Conservation (phyloP, 768 basidiomycete genomes). For the Leucosporidium scottii region DNA sequence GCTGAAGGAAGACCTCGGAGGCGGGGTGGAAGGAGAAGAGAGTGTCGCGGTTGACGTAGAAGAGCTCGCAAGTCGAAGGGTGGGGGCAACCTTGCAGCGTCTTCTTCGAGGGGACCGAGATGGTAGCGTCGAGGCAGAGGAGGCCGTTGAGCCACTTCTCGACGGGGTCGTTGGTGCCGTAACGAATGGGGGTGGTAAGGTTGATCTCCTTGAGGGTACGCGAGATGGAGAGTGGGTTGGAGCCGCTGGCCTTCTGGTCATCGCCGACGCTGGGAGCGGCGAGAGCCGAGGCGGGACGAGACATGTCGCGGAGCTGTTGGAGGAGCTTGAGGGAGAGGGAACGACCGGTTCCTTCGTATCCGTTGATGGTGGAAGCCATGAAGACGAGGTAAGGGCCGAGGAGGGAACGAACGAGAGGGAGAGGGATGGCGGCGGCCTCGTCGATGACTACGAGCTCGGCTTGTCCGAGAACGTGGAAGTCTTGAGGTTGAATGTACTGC, state of each 20-base stretch:
- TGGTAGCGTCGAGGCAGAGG: slow-evolving; percentile 82
- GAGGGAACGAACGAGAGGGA: slow-evolving; percentile 88
- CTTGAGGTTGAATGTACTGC: slow-evolving; percentile 96
- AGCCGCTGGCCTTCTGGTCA: slow-evolving; percentile 38
- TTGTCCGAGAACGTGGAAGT: slow-evolving; percentile 93
- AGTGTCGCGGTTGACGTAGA: slow-evolving; percentile 90
- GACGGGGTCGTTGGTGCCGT: slow-evolving; percentile 73
- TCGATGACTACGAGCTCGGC: slow-evolving; percentile 97
- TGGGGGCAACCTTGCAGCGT: slow-evolving; percentile 75
- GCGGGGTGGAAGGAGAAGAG: slow-evolving; percentile 96
- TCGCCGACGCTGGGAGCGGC: slow-evolving; percentile 1
- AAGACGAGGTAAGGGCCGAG: slow-evolving; percentile 93
- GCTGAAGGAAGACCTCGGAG: slow-evolving; percentile 92
- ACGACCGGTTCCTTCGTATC: slow-evolving; percentile 98
- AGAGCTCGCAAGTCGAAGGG: slow-evolving; percentile 86
- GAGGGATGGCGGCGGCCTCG: slow-evolving; percentile 95
- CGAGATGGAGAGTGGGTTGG: slow-evolving; percentile 51
- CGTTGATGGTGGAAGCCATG: slow-evolving; percentile 98
- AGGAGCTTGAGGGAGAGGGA: slow-evolving; percentile 96
- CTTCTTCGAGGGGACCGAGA: slow-evolving; percentile 47
- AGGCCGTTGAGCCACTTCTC: slow-evolving; percentile 90
- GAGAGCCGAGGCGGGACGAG: slow-evolving; percentile 59
- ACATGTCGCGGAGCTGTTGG: slow-evolving; percentile 88
- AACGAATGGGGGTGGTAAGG: slow-evolving; percentile 90
- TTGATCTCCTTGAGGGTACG: slow-evolving; percentile 86